phyloP scores from a whole-genome alignment of 164 flowering plant species.

The Hamamelis virginiana region DNA sequence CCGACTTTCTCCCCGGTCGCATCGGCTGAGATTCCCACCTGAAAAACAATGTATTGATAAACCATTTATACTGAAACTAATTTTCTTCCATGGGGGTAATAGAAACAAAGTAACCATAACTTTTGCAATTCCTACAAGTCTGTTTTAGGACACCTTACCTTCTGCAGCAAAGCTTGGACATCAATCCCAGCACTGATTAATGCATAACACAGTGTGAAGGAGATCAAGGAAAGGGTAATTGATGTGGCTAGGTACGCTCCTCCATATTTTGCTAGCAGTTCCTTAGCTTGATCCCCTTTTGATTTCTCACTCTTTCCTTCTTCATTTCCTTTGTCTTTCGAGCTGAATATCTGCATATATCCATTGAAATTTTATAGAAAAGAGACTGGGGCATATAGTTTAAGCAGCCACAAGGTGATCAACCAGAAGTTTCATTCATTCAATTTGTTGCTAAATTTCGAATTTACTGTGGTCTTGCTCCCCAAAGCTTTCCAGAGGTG shows the following conservation, averaged over 20 bases:
- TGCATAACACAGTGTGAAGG: constrained; percentile 80
- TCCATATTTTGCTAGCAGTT: constrained; percentile 86
- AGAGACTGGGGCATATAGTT: too few relatives aligned
- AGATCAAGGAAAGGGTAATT: constrained; percentile 82
- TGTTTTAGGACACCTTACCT: constrained; percentile 36
- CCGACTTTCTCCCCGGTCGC: constrained; percentile 91
- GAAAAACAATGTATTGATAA: background rate
- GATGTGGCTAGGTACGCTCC: constrained; percentile 97
- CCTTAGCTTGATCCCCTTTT: constrained; percentile 86
- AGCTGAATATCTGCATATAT: constrained; percentile 73
- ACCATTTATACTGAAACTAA: background rate
- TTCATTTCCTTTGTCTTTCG: constrained; percentile 56
- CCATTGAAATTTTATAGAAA: background rate
- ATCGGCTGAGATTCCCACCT: constrained; percentile 80
- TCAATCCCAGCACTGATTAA: constrained; percentile 82
- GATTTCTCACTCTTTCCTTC: constrained; percentile 48
- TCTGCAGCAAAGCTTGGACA: constrained; percentile 76
- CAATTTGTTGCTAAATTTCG: too few relatives aligned
- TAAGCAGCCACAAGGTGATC: too few relatives aligned
- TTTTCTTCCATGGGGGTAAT: background rate
- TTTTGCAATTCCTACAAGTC: background rate
- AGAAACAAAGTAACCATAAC: too few relatives aligned
- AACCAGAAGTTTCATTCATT: too few relatives aligned
- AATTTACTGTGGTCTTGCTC: too few relatives aligned
- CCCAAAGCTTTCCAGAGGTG: too few relatives aligned